A percentile compares a stretch with the other conserved stretches of the same genome.
These are phyloP conservation scores for Penicillium psychrofluorescens DNA, from an alignment of 495 filamentous ascomycete species.

Conservation along the genomic window DNA sequence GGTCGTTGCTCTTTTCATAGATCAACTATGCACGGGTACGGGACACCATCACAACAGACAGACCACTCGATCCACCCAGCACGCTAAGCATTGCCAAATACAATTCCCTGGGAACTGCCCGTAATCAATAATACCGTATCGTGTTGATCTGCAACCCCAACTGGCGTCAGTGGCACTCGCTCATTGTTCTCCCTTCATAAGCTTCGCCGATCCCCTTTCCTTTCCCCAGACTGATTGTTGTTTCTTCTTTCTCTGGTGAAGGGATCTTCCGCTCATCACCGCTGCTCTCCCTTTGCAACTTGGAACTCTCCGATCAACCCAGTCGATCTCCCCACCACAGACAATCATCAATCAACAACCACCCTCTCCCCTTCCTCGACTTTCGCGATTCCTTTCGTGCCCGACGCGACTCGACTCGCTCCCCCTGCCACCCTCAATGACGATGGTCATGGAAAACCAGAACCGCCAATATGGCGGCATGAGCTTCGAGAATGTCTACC, in stretches of 20 bases:
- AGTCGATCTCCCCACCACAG: conserved; percentile 12
- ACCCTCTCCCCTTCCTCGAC: conserved; percentile 18
- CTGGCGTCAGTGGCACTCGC: conserved; percentile 43
- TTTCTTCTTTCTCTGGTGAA: conserved; percentile 21
- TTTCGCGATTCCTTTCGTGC: conserved; percentile 1
- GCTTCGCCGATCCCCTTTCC: conserved; percentile 71
- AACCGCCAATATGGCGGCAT: conserved; percentile 75
- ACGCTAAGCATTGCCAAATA: too few relatives aligned
- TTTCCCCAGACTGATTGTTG: conserved; percentile 41
- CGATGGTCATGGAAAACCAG: conserved; percentile 84
- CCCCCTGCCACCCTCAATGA: conserved; percentile 46
- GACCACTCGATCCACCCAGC: too few relatives aligned
- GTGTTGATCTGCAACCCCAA: conserved; percentile 38
- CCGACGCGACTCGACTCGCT: conserved; percentile 11
- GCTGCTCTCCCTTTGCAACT: conserved; percentile 12
- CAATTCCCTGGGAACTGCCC: too few relatives aligned
- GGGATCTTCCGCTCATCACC: conserved; percentile 28
- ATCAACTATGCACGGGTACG: too few relatives aligned
- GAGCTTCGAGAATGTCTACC: conserved; percentile 73
- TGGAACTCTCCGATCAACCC: conserved; percentile 12
- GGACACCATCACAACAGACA: too few relatives aligned
- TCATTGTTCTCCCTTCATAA: conserved; percentile 53
- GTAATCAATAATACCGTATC: conserved; percentile 5
- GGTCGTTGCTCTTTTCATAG: too few relatives aligned
- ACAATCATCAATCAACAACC: not conserved